These are phyloP conservation scores for Trypanosoma theileri DNA, from an alignment of 208 protist genomes.

Conservation along the genomic window DNA sequence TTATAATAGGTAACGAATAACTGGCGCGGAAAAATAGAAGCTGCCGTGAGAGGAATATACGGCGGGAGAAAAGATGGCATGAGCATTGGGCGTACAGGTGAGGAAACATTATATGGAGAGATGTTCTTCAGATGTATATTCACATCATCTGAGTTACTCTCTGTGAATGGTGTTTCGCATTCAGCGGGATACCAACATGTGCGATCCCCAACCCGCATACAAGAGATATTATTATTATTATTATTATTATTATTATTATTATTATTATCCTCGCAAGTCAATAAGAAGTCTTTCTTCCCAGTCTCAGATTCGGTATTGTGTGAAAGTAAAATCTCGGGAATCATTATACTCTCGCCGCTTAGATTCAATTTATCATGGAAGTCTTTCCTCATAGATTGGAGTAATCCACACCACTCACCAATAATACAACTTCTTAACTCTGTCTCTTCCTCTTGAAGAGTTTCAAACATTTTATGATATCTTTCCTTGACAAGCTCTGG, in stretches of 20 bases:
- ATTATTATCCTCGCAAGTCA: neutral
- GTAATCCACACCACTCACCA: neutral
- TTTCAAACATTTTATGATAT: too few species aligned
- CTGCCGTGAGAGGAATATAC: conserved; percentile 32
- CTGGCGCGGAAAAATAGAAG: conserved; percentile 48
- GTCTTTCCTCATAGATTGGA: neutral
- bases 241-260: conserved; percentile 11
- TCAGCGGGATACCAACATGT: conserved; percentile 14
- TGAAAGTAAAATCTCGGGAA: too few species aligned
- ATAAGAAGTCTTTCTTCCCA: neutral
- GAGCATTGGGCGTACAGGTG: conserved; percentile 10
- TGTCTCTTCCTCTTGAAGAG: too few species aligned
- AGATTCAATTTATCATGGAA: neutral
- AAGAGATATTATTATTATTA: conserved; percentile 6
- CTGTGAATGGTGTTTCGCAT: neutral
- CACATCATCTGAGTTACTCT: too few species aligned
- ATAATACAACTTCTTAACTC: neutral
- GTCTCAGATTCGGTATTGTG: neutral
- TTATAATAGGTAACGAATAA: conserved; percentile 31
- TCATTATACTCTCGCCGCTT: too few species aligned
- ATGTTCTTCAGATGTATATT: too few species aligned
- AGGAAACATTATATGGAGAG: neutral
- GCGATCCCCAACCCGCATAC: neutral
- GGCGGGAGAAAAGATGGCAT: conserved; percentile 29
- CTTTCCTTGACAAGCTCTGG: too few species aligned